Base-by-base conservation (phyloP, 495 filamentous ascomycete species). In the Podospora fimiseda region DNA sequence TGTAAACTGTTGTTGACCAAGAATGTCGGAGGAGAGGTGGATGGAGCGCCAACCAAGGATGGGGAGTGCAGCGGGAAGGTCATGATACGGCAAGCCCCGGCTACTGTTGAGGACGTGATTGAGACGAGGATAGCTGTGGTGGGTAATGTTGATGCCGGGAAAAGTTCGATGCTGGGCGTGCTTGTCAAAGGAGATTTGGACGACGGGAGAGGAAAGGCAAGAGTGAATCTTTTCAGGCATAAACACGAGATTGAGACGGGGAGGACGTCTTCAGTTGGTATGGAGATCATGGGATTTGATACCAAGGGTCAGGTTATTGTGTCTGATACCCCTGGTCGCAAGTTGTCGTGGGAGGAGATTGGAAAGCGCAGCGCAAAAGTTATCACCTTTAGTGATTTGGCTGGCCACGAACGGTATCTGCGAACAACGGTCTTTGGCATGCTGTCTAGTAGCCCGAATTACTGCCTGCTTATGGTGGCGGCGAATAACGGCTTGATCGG, bases 241-340 rank as follows among this genome's bases (percentile, higher is more conserved):
- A 97, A 97, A 67, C 93, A 98, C 63, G 93, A 98, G 68, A 85
- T 97, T 43, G 93, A 98, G 65, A 92, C 87, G 44, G 93, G 93
- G 1, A 79, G 93, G 52, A 98, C 93, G 6, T 93, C 87, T 67
- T 97, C 94, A 1, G 93, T 98, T 2, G 93, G 93, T 21, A 88
- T 95, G 89, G 93, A 98, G 68, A 98, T 98, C 44, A 93, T 98
- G 89, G 93, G 93, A 9, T 98, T 96, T 60, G 91, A 97, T 67
- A 87, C 85, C 52, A 80, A 77, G 49, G 93, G 94, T 15, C 86
- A 96, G 22, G 85, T 95, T 37, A 80, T 98, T 43, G 78, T 83
- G 22, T 89, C 86, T 21, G 82, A 82, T 45, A 85, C 87, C 0
- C 86, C 90, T 8, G 94, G 93, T 2, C 70, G 73, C 37, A 78